Evolutionary conservation across 371 early-diverging fungal species (phyloP).

Genomic region (Lichtheimia hyalospora): DNA sequence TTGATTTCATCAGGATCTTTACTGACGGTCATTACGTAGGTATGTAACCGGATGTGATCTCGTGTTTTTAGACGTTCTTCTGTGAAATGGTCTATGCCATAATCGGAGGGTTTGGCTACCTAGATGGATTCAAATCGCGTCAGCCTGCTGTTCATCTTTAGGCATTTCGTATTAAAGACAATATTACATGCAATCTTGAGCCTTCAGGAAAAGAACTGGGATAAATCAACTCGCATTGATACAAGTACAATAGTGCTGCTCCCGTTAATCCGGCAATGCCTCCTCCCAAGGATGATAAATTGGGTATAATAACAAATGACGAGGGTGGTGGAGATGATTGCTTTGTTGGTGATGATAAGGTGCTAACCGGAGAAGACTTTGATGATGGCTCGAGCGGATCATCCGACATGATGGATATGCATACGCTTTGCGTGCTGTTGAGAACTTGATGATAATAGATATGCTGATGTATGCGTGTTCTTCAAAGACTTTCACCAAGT

Average conservation of each 20-base stretch:
- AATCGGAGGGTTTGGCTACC: slow-evolving; percentile 76
- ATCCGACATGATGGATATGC: no score
- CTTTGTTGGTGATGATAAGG: slow-evolving; percentile 1
- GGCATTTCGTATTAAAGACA: not conserved
- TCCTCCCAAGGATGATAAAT: slow-evolving; percentile 11
- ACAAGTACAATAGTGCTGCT: slow-evolving; percentile 34
- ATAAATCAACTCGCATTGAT: slow-evolving; percentile 46
- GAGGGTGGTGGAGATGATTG: slow-evolving; percentile 11
- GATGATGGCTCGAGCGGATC: not conserved
- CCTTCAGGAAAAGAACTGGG: slow-evolving; percentile 48
- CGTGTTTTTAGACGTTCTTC: slow-evolving; percentile 80
- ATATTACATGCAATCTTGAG: slow-evolving; percentile 38
- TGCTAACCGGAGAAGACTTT: not conserved
- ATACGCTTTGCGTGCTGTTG: not conserved
- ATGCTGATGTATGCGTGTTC: not conserved
- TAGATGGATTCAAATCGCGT: slow-evolving; percentile 15
- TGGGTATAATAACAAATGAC: slow-evolving; percentile 17
- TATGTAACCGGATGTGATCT: slow-evolving; percentile 77
- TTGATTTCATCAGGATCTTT: slow-evolving; percentile 53
- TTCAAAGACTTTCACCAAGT: not conserved
- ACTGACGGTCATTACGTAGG: slow-evolving; percentile 73
- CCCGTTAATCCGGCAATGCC: slow-evolving; percentile 17
- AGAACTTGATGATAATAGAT: not conserved
- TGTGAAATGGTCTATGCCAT: slow-evolving; percentile 60
- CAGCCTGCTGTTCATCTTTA: not conserved